Conservation (phyloP, 2,329 filamentous ascomycete species). For the Ascochyta rabiei region DNA sequence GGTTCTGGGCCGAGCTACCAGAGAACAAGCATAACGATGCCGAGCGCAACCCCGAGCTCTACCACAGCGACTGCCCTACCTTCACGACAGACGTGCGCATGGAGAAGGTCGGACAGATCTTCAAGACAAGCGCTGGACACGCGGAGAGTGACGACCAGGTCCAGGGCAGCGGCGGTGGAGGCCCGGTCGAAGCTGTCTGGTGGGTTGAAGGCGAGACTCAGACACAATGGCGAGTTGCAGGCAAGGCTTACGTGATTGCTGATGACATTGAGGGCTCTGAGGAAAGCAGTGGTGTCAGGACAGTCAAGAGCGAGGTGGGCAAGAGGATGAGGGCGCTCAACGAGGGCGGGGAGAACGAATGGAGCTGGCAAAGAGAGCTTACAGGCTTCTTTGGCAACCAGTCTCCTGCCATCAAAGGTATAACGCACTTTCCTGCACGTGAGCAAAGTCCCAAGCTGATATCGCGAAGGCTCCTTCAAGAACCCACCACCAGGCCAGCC, state of each 20-base stretch:
- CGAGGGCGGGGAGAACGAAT: slow-evolving; percentile 55
- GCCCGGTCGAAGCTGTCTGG: slow-evolving; percentile 79
- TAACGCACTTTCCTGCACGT: slow-evolving; percentile 7
- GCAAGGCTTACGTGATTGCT: slow-evolving; percentile 76
- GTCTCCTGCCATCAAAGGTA: slow-evolving; percentile 77
- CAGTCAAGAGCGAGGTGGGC: slow-evolving; percentile 65
- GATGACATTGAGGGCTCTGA: slow-evolving; percentile 66
- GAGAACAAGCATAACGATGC: slow-evolving; percentile 75
- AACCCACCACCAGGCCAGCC: slow-evolving; percentile 59
- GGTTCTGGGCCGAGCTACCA: slow-evolving; percentile 78
- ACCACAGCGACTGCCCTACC: slow-evolving; percentile 76
- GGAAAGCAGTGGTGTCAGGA: slow-evolving; percentile 60
- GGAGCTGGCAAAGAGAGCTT: slow-evolving; percentile 81
- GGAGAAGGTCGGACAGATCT: slow-evolving; percentile 79
- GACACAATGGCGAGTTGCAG: slow-evolving; percentile 86
- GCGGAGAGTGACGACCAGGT: slow-evolving; percentile 52
- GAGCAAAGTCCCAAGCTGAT: background rate
- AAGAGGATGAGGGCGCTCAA: slow-evolving; percentile 66
- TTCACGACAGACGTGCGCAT: slow-evolving; percentile 90
- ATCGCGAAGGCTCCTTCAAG: slow-evolving; percentile 64
- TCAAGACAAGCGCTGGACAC: slow-evolving; percentile 56
- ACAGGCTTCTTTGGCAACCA: slow-evolving; percentile 91
- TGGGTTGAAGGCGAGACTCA: slow-evolving; percentile 73
- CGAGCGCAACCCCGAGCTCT: slow-evolving; percentile 71
- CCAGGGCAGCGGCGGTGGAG: slow-evolving; percentile 66